A percentile compares a stretch with the other conserved stretches of the same genome.
Conservation (phyloP, 164 flowering plant species). For the Vitis cinerea region DNA sequence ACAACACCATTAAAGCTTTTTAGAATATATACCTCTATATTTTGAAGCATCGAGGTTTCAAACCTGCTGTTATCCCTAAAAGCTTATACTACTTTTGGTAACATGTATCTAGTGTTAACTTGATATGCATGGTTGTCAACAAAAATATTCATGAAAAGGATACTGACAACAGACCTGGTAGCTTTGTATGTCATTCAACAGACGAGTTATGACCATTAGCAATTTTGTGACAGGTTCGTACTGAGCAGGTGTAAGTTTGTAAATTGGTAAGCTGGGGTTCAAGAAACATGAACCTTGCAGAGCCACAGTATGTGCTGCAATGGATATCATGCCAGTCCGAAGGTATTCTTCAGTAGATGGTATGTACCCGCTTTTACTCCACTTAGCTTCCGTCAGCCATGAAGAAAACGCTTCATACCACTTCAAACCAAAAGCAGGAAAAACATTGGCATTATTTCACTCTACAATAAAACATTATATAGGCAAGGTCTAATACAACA, state of each 20-base stretch:
- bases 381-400: slow-evolving; percentile 40
- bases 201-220: slow-evolving; percentile 37
- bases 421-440: slow-evolving; percentile 9
- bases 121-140: too few species aligned
- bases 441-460: slow-evolving; percentile 7
- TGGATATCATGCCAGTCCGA: slow-evolving; percentile 31
- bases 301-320: slow-evolving; percentile 26
- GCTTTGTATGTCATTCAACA: slow-evolving; percentile 29
- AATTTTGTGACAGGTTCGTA: slow-evolving; percentile 24
- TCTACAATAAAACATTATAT: too few species aligned
- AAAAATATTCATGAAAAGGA: too few species aligned
- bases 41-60: too few species aligned
- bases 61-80: too few species aligned
- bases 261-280: slow-evolving; percentile 4
- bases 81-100: too few species aligned
- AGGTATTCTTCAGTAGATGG: slow-evolving; percentile 38
- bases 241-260: slow-evolving; percentile 7
- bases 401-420: slow-evolving; percentile 35
- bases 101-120: too few species aligned
- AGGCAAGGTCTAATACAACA: too few species aligned
- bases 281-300: slow-evolving; percentile 22
- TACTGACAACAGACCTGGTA: slow-evolving; percentile 26
- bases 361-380: slow-evolving; percentile 27
- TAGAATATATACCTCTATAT: neutral
- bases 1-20: too few species aligned